Evolutionary conservation across 140 eudicot genomes (phyloP).

Genomic region (Anethum foeniculum): DNA sequence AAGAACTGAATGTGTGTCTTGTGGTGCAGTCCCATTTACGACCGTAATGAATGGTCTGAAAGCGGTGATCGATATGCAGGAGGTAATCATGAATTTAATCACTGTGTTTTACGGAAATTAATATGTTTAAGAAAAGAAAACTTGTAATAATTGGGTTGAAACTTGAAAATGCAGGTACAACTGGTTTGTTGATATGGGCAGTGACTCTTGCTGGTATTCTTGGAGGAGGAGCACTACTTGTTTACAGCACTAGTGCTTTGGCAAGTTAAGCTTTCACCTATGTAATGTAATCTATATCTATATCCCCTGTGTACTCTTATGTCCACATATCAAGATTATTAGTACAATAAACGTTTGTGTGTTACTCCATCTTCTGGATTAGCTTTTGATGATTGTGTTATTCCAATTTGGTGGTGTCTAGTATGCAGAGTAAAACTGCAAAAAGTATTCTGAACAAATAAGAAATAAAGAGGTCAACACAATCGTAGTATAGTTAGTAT

Average conservation of each 20-base stretch:
- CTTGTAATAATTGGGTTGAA: not conserved
- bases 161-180: slow-evolving; percentile 41
- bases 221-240: slow-evolving; percentile 92
- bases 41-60: slow-evolving; percentile 73
- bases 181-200: slow-evolving; percentile 89
- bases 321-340: not conserved
- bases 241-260: slow-evolving; percentile 94
- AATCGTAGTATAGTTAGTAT: not conserved
- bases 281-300: not conserved
- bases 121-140: not conserved
- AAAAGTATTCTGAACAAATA: not conserved
- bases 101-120: not conserved
- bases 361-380: not conserved
- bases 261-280: slow-evolving; percentile 35
- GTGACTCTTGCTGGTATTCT: slow-evolving; percentile 74
- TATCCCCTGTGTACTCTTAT: not conserved
- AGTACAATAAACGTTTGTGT: not conserved
- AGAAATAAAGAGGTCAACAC: not conserved
- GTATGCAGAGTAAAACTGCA: not conserved
- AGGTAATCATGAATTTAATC: slow-evolving; percentile 24
- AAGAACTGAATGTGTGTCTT: not conserved
- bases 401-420: not conserved
- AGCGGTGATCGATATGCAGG: slow-evolving; percentile 82
- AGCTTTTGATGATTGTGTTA: not conserved
- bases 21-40: slow-evolving; percentile 71